Conservation (phyloP, 2,329 filamentous ascomycete species). For the Ceratocystis huliohia region DNA sequence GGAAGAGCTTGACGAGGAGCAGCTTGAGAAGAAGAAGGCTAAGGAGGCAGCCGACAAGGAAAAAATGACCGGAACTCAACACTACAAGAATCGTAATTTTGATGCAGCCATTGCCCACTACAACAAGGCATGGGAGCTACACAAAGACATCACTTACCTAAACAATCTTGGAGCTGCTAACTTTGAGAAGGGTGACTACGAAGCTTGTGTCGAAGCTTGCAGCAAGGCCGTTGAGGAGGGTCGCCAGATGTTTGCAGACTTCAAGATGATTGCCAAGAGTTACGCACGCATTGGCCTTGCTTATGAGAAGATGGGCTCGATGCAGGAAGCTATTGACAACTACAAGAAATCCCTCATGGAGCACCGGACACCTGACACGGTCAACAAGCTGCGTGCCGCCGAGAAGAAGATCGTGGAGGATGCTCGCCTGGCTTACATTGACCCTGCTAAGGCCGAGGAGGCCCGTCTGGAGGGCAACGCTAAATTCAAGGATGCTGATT, state of each 20-base stretch:
- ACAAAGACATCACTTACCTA: conserved; percentile 95
- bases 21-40: conserved; percentile 69
- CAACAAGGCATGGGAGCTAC: conserved; percentile 80
- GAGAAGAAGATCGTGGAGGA: conserved; percentile 75
- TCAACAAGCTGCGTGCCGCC: conserved; percentile 79
- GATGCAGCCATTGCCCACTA: conserved; percentile 93
- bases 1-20: conserved; percentile 71
- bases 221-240: conserved; percentile 82
- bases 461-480: conserved; percentile 88
- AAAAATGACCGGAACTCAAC: conserved; percentile 84
- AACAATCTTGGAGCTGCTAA: conserved; percentile 92
- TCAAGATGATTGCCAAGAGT: conserved; percentile 97
- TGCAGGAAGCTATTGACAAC: conserved; percentile 67
- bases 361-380: conserved; percentile 87
- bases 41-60: conserved; percentile 89
- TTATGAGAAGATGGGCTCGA: conserved; percentile 79
- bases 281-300: conserved; percentile 89
- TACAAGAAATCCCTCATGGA: conserved; percentile 92
- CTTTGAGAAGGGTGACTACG: conserved; percentile 91
- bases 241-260: conserved; percentile 80
- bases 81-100: conserved; percentile 97
- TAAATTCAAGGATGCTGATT: conserved; percentile 95
- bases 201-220: conserved; percentile 75
- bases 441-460: conserved; percentile 85
- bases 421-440: conserved; percentile 69